Conservation (phyloP, 177 flowering plant species). For the Vitis hybrid region DNA sequence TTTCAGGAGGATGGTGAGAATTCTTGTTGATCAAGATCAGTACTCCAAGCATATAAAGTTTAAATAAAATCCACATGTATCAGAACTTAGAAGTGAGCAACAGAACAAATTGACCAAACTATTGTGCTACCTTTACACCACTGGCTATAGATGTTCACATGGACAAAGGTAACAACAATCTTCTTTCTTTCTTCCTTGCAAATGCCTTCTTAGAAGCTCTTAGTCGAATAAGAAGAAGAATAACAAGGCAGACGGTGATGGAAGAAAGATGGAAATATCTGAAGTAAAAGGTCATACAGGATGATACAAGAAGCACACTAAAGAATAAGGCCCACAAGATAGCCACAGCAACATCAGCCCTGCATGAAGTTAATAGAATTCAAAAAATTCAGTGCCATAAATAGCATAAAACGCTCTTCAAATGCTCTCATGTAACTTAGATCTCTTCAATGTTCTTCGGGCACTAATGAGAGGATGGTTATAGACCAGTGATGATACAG, state of each 20-base stretch:
- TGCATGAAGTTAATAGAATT: constrained; percentile 28
- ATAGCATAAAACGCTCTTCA: background rate
- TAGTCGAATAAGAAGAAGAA: constrained; percentile 42
- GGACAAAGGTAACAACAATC: constrained; percentile 48
- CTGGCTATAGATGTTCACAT: constrained; percentile 30
- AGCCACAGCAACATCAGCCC: constrained; percentile 54
- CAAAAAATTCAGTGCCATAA: background rate
- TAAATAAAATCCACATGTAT: background rate
- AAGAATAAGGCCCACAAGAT: constrained; percentile 45
- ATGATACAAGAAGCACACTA: constrained; percentile 34
- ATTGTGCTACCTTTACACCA: background rate
- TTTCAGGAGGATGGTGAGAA: background rate
- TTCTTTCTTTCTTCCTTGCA: constrained; percentile 49
- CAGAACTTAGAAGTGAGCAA: background rate
- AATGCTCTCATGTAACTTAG: background rate
- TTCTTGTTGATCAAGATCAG: constrained; percentile 2
- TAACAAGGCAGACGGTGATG: constrained; percentile 28
- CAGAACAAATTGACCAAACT: background rate
- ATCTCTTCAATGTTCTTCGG: background rate
- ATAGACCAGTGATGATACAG: too few species aligned
- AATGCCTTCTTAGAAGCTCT: constrained; percentile 39
- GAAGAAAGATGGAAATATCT: constrained; percentile 34
- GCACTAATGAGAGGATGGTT: background rate
- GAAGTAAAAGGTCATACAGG: constrained; percentile 37
- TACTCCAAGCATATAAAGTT: constrained; percentile 1